These are phyloP conservation scores for Abrus precatorius DNA, from an alignment of 306 rosid species.

Conservation along the genomic window DNA sequence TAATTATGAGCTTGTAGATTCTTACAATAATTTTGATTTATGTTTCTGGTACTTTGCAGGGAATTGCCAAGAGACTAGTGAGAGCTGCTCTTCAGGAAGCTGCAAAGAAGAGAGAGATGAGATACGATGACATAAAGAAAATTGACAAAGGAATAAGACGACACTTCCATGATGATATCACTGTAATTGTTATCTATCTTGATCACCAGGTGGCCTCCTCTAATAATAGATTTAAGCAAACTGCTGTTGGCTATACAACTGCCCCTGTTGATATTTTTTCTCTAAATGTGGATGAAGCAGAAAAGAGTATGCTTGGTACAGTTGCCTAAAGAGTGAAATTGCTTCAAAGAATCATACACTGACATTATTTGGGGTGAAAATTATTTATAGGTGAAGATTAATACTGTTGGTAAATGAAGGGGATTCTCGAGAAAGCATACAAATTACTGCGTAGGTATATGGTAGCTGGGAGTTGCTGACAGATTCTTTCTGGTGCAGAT, in stretches of 20 bases:
- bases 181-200: constrained; percentile 86
- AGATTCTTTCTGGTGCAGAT: constrained; percentile 55
- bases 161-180: constrained; percentile 91
- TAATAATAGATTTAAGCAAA: constrained; percentile 53
- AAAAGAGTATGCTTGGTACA: constrained; percentile 52
- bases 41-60: constrained; percentile 60
- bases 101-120: constrained; percentile 93
- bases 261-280: constrained; percentile 92
- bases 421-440: constrained; percentile 34
- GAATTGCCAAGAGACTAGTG: constrained; percentile 92
- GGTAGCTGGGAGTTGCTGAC: constrained; percentile 55
- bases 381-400: constrained; percentile 33
- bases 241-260: constrained; percentile 62
- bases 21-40: constrained; percentile 34
- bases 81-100: constrained; percentile 87
- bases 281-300: constrained; percentile 58
- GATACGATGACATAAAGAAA: constrained; percentile 86
- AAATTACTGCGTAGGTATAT: constrained; percentile 45
- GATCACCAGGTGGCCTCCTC: constrained; percentile 70
- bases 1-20: background rate
- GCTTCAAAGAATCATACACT: constrained; percentile 37
- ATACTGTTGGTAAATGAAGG: constrained; percentile 43
- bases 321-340: constrained; percentile 51
- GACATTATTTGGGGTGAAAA: constrained; percentile 37
- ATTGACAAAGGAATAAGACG: constrained; percentile 86